Evolutionary conservation across 768 basidiomycete genomes (phyloP), one percentile per base, ranked within the genome.

Genomic region (Trametes gibbosa): DNA sequence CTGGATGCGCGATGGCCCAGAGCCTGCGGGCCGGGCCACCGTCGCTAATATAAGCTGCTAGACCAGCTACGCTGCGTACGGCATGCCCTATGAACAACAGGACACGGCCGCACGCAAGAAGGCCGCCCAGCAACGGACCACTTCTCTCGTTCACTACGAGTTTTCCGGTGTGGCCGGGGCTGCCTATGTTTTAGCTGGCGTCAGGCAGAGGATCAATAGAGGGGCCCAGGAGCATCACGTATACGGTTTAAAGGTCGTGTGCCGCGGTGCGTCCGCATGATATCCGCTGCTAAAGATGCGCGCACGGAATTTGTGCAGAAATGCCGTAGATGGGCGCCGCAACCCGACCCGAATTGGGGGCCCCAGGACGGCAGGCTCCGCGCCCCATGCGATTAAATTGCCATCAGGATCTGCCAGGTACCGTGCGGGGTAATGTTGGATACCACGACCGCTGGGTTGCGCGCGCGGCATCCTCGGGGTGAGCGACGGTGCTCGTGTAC

Each of bases 281-380:
- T 21, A 6, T 23, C 21, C 5, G n/a, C 23, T 13, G 23, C 21
- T 23, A 14, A 21, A 39, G 37, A 23, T 12, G 21, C 19, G 27
- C 46, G 21, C 25, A 48, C 46, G 17, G 9, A 58, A 39, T 48
- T 17, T 53, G 21, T 29, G 47, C 50, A 53, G 56, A 63, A 50
- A 61, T 59, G 35, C 45, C 55, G 54, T 37, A 59, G n/a, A 24
- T 21, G 12, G 53, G 43, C 47, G 43, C 42, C 13, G 37, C 37
- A 3, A 14, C 10, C 37, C 13, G 5, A 13, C 6, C 16, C 27
- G 47, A 16, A 10, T 17, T 8, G 27, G n/a, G n/a, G n/a, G n/a
- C n/a, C n/a, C n/a, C n/a, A n/a, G n/a, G n/a, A n/a, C n/a, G n/a
- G n/a, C n/a, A n/a, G n/a, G 29, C 10, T 32, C 29, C 29, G 29